Evolutionary conservation across 192 early-diverging fungal genomes (phyloP), one percentile per base, ranked within the genome.

Genomic region (Bifiguratus adelaidae): DNA sequence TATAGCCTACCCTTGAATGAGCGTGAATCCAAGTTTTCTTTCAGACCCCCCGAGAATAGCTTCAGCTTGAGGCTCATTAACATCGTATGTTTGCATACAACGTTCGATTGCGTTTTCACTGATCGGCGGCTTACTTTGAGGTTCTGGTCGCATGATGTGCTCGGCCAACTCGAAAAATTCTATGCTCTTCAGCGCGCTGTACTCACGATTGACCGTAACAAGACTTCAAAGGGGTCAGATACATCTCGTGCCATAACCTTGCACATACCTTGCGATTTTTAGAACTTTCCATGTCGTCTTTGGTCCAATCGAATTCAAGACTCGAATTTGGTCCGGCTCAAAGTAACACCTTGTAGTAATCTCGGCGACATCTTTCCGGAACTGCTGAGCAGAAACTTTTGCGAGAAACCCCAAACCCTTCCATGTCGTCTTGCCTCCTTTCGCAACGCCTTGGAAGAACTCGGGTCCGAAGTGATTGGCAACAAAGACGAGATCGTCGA

Each of bases 11-110:
- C 73, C 95, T 60, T 97, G 91, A 61, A 95, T 90, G 6, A 97
- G 60, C 2, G 85, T 82, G 47, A 97, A 92, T 9, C 92, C 92
- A 9, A 70, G 53, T 28, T 74, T 56, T 22, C 73, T 62, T 19
- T 73, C 50, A 13, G 85, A 55, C 0, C 85, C 87, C 7, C 70
- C 64, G 6, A 69, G 59, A 41, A 97, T 84, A 3, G 92, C 89
- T 34, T 78, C 71, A 0, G 92, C 95, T 60, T 97, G 95, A 5
- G 91, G 88, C 44, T 81, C 71, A 52, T 97, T 97, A n/a, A 95
- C 81, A n/a, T 74, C 69, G 49, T 83, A 87, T 3, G 59, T 66
- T 15, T 68, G 52, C 63, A 78, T 77, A 50, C 62, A 62, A 47
- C 49, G 32, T 36, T 44, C 40, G 11, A 76, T 61, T 22, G 78